These are phyloP conservation scores for Anisodus tanguticus DNA, from an alignment of 257 asterid species.

Conservation along the genomic window DNA sequence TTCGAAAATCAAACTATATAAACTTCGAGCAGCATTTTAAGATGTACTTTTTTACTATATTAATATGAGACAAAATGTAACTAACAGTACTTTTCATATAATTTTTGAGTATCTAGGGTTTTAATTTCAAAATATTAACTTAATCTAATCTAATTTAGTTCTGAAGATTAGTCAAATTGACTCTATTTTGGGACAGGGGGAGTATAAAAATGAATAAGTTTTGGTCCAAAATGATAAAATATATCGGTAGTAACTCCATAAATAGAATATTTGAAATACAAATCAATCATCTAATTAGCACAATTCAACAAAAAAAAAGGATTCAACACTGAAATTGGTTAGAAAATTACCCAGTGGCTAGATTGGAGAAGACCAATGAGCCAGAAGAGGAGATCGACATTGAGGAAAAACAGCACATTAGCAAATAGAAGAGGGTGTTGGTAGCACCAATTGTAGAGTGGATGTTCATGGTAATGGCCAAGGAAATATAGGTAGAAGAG, in stretches of 20 bases:
- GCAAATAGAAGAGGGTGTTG: conserved; percentile 74
- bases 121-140: too few species aligned
- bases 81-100: too few species aligned
- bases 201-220: not conserved
- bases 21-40: too few species aligned
- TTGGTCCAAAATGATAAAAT: not conserved
- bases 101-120: too few species aligned
- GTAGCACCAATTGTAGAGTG: conserved; percentile 73
- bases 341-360: conserved; percentile 58
- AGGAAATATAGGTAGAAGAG: conserved; percentile 79
- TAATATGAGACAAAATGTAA: too few species aligned
- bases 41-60: too few species aligned
- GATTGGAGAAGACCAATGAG: conserved; percentile 68
- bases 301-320: conserved; percentile 15
- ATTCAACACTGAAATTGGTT: too few species aligned
- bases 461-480: conserved; percentile 44
- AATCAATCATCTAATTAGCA: not conserved
- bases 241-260: not conserved
- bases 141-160: too few species aligned
- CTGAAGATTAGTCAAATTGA: too few species aligned
- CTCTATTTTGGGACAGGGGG: too few species aligned
- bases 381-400: conserved; percentile 84
- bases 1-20: too few species aligned
- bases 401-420: conserved; percentile 73
- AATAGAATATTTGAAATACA: not conserved